These are phyloP conservation scores for Isatis tinctoria DNA, from an alignment of 345 rosid species.

Conservation along the genomic window DNA sequence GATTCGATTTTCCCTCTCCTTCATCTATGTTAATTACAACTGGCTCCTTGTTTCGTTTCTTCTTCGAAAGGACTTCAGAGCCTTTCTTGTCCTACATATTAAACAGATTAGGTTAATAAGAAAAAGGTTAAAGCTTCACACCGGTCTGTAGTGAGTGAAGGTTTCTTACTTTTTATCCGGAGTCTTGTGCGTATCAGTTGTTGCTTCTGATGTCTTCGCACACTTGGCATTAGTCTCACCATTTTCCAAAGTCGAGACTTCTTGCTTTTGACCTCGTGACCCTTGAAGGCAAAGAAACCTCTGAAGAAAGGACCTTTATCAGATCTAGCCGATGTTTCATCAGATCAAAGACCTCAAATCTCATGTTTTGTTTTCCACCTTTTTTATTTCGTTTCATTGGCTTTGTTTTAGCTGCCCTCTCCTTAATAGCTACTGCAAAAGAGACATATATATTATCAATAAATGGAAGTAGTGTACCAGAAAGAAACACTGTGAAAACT, in stretches of 20 bases:
- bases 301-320: slow-evolving; percentile 20
- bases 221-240: neutral
- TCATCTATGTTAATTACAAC: neutral
- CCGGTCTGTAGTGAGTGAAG: neutral
- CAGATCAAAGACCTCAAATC: slow-evolving; percentile 39
- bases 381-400: slow-evolving; percentile 26
- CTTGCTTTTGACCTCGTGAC: slow-evolving; percentile 12
- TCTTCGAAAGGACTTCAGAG: slow-evolving; percentile 3
- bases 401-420: slow-evolving; percentile 18
- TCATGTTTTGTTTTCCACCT: slow-evolving; percentile 43
- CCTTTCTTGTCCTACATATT: slow-evolving; percentile 13
- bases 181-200: neutral
- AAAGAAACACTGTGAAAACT: neutral
- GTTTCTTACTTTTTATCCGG: slow-evolving; percentile 3
- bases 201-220: neutral
- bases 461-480: neutral
- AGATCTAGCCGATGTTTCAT: slow-evolving; percentile 18
- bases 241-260: slow-evolving; percentile 10
- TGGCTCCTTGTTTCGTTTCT: slow-evolving; percentile 19
- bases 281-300: slow-evolving; percentile 23
- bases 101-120: neutral
- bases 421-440: slow-evolving; percentile 29
- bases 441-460: neutral
- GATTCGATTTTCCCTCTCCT: too few relatives aligned
- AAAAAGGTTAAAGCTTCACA: neutral